Percentiles rank a stretch among this genome's conserved stretches.
phyloP scores from a whole-genome alignment of 192 early-diverging fungal genomes.

The Paraglomus occultum region DNA sequence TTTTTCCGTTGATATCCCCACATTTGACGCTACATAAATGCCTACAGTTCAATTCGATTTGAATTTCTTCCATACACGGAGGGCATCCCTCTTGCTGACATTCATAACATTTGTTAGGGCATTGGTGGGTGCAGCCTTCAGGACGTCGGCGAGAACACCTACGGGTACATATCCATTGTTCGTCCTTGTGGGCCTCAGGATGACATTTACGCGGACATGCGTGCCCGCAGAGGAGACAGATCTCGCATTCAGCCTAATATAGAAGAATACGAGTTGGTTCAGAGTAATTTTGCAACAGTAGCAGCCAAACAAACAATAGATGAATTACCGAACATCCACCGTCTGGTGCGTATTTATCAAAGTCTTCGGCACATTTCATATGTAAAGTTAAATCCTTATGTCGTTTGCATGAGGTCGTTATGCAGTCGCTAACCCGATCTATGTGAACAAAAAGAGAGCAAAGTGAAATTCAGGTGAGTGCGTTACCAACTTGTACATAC shows the following conservation, averaged over 20 bases:
- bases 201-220: neutral
- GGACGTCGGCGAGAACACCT: neutral
- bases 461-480: neutral
- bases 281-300: neutral
- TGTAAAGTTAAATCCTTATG: neutral
- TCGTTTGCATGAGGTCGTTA: neutral
- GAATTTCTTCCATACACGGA: neutral
- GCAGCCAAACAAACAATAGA: neutral
- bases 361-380: neutral
- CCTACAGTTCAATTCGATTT: neutral
- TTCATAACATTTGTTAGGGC: neutral
- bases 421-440: neutral
- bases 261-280: neutral
- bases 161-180: neutral
- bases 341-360: conserved; percentile 2
- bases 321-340: conserved; percentile 1
- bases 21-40: neutral
- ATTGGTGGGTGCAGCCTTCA: neutral
- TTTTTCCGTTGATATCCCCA: neutral
- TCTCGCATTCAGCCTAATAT: no score
- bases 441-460: neutral
- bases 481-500: neutral
- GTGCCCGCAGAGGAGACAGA: neutral
- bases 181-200: neutral
- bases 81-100: neutral